Evolutionary conservation across 108 stramenopile species (phyloP).

Genomic region (Phaeodactylum tricornutum): DNA sequence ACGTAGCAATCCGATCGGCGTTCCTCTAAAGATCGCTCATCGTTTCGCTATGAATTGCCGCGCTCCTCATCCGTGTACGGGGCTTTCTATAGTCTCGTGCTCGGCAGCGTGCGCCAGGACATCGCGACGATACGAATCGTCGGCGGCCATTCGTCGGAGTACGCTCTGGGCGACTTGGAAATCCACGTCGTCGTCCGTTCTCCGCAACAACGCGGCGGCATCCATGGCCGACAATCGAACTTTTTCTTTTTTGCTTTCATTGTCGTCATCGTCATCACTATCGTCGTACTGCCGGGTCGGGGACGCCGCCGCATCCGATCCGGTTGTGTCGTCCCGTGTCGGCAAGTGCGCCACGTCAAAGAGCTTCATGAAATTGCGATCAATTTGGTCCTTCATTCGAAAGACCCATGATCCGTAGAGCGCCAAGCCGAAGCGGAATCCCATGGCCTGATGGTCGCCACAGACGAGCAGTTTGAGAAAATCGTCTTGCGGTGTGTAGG

Average conservation of each 20-base stretch:
- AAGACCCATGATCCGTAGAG: constrained; percentile 84
- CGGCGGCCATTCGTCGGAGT: constrained; percentile 1
- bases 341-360: constrained; percentile 39
- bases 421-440: constrained; percentile 81
- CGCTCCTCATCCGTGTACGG: too few species aligned
- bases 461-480: constrained; percentile 77
- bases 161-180: constrained; percentile 1
- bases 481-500: constrained; percentile 72
- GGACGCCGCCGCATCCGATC: too few species aligned
- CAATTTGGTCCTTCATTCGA: constrained; percentile 70
- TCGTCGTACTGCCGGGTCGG: too few species aligned
- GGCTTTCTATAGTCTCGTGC: too few species aligned
- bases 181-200: not conserved
- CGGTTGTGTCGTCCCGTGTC: not conserved
- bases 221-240: too few species aligned
- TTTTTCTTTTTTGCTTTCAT: too few species aligned
- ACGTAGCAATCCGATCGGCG: too few species aligned
- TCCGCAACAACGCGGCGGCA: not conserved
- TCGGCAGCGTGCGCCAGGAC: too few species aligned
- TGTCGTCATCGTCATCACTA: too few species aligned
- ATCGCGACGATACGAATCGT: not conserved
- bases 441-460: constrained; percentile 79
- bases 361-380: constrained; percentile 68
- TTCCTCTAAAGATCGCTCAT: too few species aligned
- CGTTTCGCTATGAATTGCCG: too few species aligned